phyloP scores from a whole-genome alignment of 352 stramenopile species.

The Phytophthora kernoviae region DNA sequence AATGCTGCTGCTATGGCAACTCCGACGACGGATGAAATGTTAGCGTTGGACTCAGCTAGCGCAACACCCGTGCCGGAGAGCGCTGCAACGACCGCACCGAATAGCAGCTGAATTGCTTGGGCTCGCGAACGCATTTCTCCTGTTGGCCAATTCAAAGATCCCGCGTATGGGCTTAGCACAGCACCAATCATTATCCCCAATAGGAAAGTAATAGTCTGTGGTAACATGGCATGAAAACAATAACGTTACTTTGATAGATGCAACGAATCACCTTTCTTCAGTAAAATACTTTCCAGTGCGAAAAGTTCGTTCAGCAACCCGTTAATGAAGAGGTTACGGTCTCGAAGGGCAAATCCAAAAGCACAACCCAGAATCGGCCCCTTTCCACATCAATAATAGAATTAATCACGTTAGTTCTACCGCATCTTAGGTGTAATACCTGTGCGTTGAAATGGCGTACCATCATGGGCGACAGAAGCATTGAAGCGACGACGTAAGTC shows the following conservation, averaged over 20 bases:
- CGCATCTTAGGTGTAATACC: neutral
- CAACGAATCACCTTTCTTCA: neutral
- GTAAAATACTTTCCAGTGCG: slow-evolving; percentile 51
- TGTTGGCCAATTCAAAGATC: slow-evolving; percentile 81
- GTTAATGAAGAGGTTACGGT: slow-evolving; percentile 85
- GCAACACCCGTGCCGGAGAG: slow-evolving; percentile 79
- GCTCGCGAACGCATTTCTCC: slow-evolving; percentile 81
- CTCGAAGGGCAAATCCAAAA: slow-evolving; percentile 80
- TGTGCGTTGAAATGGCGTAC: slow-evolving; percentile 26
- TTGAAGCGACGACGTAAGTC: slow-evolving; percentile 87
- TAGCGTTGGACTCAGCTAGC: slow-evolving; percentile 85
- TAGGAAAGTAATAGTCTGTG: slow-evolving; percentile 74
- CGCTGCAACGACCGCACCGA: slow-evolving; percentile 79
- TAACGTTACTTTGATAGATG: neutral
- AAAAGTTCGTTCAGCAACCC: slow-evolving; percentile 85
- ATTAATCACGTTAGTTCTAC: slow-evolving; percentile 6
- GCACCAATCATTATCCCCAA: slow-evolving; percentile 84
- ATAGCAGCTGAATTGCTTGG: slow-evolving; percentile 81
- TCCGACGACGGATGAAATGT: slow-evolving; percentile 90
- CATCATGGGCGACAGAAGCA: slow-evolving; percentile 89
- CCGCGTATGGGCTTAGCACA: slow-evolving; percentile 78
- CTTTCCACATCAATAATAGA: slow-evolving; percentile 27
- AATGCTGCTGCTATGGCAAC: slow-evolving; percentile 85
- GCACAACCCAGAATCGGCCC: slow-evolving; percentile 83
- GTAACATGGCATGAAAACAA: neutral